Percentiles rank a stretch among this genome's conserved stretches.
Evolutionary conservation across 371 early-diverging fungal species (phyloP).

Genomic region (Haplosporangium sp.): DNA sequence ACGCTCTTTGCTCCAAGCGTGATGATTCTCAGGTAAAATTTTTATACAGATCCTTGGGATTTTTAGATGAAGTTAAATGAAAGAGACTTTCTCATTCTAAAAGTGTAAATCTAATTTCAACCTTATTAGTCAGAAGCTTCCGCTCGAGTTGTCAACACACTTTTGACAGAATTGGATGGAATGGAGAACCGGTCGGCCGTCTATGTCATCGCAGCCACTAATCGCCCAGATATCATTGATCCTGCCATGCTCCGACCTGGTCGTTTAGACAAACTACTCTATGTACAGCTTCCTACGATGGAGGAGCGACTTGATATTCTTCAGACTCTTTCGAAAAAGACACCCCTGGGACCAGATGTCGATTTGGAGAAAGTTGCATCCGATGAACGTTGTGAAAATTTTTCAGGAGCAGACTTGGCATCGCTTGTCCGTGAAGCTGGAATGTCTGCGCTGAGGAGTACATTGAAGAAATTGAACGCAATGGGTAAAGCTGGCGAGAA

Average conservation of each 20-base stretch:
- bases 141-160: slow-evolving; percentile 98
- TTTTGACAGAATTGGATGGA: slow-evolving; percentile 99
- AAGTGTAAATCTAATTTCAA: slow-evolving; percentile 9
- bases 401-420: slow-evolving; percentile 96
- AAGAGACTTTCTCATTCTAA: neutral
- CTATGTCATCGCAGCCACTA: slow-evolving; percentile 99
- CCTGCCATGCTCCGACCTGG: slow-evolving; percentile 99
- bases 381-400: slow-evolving; percentile 75
- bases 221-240: slow-evolving; percentile 99
- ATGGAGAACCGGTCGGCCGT: slow-evolving; percentile 92
- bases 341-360: slow-evolving; percentile 82
- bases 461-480: slow-evolving; percentile 55
- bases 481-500: slow-evolving; percentile 56
- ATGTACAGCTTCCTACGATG: slow-evolving; percentile 93
- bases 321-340: slow-evolving; percentile 81
- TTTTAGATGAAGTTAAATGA: neutral
- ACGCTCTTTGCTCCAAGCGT: slow-evolving; percentile 90
- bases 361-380: slow-evolving; percentile 80
- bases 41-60: slow-evolving; percentile 4
- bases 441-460: slow-evolving; percentile 82
- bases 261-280: slow-evolving; percentile 97
- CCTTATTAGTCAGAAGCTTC: slow-evolving; percentile 81
- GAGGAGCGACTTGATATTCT: slow-evolving; percentile 92
- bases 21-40: slow-evolving; percentile 80
- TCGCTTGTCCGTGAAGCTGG: slow-evolving; percentile 92